Conservation (phyloP, 2,329 filamentous ascomycete genomes). For the Hirsutella minnesotensis region DNA sequence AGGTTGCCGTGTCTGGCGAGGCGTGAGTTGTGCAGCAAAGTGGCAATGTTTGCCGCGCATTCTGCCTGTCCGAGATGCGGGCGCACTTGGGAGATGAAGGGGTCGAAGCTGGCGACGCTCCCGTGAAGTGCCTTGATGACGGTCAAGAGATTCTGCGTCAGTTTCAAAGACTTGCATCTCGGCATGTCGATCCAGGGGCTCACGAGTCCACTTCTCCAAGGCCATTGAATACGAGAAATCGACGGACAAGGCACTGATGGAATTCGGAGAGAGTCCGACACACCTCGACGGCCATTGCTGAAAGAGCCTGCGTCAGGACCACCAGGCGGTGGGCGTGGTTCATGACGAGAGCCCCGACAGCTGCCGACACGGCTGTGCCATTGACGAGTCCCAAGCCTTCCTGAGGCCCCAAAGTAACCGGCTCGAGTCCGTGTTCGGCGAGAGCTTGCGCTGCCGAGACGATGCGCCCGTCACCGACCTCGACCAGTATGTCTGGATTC, state of each 20-base stretch:
- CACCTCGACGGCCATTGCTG: constrained; percentile 48
- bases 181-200: too few species aligned
- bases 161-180: too few species aligned
- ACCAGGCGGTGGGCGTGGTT: constrained; percentile 41
- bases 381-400: constrained; percentile 35
- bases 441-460: constrained; percentile 24
- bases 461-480: constrained; percentile 13
- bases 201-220: too few species aligned
- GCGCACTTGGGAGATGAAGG: constrained; percentile 44
- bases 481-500: constrained; percentile 29
- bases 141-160: too few species aligned
- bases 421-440: constrained; percentile 15
- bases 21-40: too few species aligned
- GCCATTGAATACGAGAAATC: too few species aligned
- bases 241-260: too few species aligned
- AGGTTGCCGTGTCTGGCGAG: too few species aligned
- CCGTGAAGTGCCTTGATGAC: too few species aligned
- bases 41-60: constrained; percentile 39
- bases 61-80: constrained; percentile 52
- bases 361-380: constrained; percentile 28
- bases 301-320: constrained; percentile 43
- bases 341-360: constrained; percentile 13
- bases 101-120: constrained; percentile 41
- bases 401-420: constrained; percentile 26
- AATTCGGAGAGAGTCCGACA: too few species aligned